phyloP scores from a whole-genome alignment of 768 basidiomycete species.

The Leccinum incarnatum region DNA sequence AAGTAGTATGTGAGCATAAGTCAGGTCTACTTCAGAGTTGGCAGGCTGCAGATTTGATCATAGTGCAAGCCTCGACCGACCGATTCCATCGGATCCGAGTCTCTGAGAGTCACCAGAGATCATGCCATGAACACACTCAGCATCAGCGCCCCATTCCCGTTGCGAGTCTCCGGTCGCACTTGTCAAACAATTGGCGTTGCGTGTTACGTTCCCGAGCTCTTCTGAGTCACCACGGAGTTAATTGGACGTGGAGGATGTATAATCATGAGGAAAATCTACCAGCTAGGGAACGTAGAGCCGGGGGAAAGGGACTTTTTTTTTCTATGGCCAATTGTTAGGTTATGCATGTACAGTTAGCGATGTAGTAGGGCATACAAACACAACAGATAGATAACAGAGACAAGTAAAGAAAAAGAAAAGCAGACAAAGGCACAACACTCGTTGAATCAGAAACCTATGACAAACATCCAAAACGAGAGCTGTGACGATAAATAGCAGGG shows the following conservation, averaged over 20 bases:
- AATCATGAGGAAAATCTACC: neutral
- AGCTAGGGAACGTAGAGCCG: neutral
- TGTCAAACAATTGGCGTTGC: too few relatives aligned
- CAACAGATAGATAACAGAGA: neutral
- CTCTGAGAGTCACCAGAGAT: too few relatives aligned
- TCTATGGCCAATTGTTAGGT: neutral
- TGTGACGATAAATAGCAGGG: neutral
- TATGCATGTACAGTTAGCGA: neutral
- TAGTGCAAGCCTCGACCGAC: too few relatives aligned
- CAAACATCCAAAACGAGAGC: neutral
- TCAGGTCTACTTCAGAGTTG: neutral
- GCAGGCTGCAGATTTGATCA: neutral
- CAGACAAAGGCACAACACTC: neutral
- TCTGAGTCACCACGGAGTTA: too few relatives aligned
- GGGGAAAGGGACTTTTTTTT: neutral
- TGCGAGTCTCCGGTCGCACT: neutral
- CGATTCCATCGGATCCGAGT: too few relatives aligned
- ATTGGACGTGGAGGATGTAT: too few relatives aligned
- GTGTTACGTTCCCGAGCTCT: too few relatives aligned
- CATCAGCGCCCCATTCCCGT: neutral
- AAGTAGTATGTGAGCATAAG: too few relatives aligned
- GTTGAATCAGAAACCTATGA: neutral
- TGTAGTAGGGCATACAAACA: neutral
- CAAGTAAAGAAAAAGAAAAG: neutral
- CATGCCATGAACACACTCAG: too few relatives aligned